Conservation (phyloP, 352 stramenopile genomes). For the Pythium utonaiense region DNA sequence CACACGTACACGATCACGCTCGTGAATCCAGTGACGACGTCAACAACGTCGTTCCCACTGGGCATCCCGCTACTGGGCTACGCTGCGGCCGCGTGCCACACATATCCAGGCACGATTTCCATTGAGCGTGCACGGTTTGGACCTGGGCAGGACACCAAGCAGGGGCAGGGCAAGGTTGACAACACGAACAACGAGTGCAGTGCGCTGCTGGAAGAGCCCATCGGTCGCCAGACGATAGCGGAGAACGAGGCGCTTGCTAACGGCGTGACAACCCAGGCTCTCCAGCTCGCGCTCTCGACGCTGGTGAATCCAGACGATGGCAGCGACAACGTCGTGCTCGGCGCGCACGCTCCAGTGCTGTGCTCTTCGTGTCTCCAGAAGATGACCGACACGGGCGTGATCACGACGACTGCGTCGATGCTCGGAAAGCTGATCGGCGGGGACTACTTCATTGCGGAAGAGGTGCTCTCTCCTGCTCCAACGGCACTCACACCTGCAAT, state of each 20-base stretch:
- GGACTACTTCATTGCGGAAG: slow-evolving; percentile 70
- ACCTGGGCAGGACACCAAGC: slow-evolving; percentile 44
- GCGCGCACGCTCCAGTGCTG: slow-evolving; percentile 30
- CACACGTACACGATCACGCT: slow-evolving; percentile 64
- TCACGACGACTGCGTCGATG: slow-evolving; percentile 47
- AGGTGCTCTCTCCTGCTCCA: slow-evolving; percentile 30
- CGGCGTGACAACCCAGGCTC: slow-evolving; percentile 26
- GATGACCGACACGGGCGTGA: slow-evolving; percentile 22
- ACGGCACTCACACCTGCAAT: slow-evolving; percentile 44
- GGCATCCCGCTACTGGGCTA: slow-evolving; percentile 37
- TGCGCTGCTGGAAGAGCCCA: slow-evolving; percentile 31
- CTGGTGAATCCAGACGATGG: slow-evolving; percentile 1
- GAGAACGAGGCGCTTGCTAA: slow-evolving; percentile 29
- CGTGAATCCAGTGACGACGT: slow-evolving; percentile 34
- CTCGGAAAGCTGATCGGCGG: slow-evolving; percentile 8
- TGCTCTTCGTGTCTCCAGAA: slow-evolving; percentile 64
- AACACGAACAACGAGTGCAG: slow-evolving; percentile 53
- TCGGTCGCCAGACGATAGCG: slow-evolving; percentile 45
- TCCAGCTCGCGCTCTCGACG: slow-evolving; percentile 45
- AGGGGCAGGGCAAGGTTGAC: slow-evolving; percentile 50
- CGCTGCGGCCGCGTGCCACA: slow-evolving; percentile 30
- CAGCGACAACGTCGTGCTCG: slow-evolving; percentile 31
- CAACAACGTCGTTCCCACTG: slow-evolving; percentile 35
- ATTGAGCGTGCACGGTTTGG: slow-evolving; percentile 44
- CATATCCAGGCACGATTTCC: slow-evolving; percentile 25